Conservation (phyloP, 2,329 filamentous ascomycete genomes). For the Ilyonectria mors-panacis region DNA sequence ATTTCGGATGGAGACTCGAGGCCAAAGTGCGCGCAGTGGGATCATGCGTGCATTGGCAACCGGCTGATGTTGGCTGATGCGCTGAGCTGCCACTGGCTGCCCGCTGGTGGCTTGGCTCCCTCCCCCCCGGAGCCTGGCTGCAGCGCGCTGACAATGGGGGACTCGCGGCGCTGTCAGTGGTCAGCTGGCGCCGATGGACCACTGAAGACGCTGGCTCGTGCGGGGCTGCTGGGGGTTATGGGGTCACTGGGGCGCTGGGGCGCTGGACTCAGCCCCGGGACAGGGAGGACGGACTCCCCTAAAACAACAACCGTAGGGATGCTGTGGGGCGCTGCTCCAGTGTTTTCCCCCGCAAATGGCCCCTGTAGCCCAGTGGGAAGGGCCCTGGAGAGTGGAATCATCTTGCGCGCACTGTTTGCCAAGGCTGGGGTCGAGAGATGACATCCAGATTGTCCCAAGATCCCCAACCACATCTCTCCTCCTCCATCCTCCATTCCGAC, state of each 20-base stretch:
- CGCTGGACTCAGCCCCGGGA: conserved; percentile 40
- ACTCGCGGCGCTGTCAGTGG: conserved; percentile 16
- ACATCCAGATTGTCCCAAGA: conserved; percentile 26
- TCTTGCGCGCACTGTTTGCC: conserved; percentile 10
- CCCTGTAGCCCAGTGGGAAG: conserved; percentile 12
- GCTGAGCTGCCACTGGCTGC: not conserved
- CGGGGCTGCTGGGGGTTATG: conserved; percentile 14
- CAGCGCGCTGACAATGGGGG: conserved; percentile 2
- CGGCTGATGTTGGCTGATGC: conserved; percentile 24
- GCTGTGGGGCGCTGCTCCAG: conserved; percentile 4
- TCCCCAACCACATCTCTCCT: conserved; percentile 28
- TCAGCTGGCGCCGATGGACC: not conserved
- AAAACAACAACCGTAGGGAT: conserved; percentile 18
- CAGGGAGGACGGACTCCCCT: conserved; percentile 10
- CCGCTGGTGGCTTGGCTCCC: not conserved
- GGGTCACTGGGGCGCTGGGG: conserved; percentile 10
- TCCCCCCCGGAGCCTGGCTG: conserved; percentile 11
- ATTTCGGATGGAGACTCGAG: conserved; percentile 25
- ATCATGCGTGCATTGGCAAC: conserved; percentile 22
- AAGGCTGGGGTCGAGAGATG: conserved; percentile 28
- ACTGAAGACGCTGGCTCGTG: conserved; percentile 25
- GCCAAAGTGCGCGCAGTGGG: conserved; percentile 21
- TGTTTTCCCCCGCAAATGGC: conserved; percentile 22
- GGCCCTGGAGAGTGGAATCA: conserved; percentile 1
- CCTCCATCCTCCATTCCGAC: conserved; percentile 1